A percentile compares a stretch with the other conserved stretches of the same genome.
Evolutionary conservation across 2,329 filamentous ascomycete genomes (phyloP).

Genomic region (Taxawa tesnikishii): DNA sequence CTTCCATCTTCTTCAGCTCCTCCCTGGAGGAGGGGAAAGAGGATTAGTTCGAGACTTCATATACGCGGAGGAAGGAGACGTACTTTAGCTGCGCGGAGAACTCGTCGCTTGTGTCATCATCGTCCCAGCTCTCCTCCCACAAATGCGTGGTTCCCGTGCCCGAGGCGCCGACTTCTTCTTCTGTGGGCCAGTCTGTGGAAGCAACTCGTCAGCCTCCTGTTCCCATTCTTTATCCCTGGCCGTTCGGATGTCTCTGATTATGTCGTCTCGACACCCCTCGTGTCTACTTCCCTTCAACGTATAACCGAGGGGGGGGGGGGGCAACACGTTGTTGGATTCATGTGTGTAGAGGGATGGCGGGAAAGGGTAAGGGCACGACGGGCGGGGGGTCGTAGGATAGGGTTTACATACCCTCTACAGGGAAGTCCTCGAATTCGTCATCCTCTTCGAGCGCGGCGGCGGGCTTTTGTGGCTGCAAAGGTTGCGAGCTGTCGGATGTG

Average conservation of each 20-base stretch:
- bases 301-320: no score
- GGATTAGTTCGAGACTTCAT: neutral
- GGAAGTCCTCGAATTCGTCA: conserved; percentile 98
- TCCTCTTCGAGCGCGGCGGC: conserved; percentile 76
- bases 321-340: no score
- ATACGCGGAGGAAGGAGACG: neutral
- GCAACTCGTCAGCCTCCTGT: no score
- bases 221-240: no score
- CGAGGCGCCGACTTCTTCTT: conserved; percentile 67
- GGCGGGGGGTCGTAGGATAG: no score
- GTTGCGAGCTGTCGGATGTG: conserved; percentile 28
- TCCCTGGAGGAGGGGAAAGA: conserved; percentile 42
- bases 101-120: conserved; percentile 93
- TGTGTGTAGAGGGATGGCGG: no score
- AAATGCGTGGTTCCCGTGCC: conserved; percentile 51
- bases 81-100: conserved; percentile 92
- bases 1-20: conserved; percentile 86
- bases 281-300: no score
- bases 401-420: conserved; percentile 73
- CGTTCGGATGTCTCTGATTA: no score
- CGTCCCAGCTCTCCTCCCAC: conserved; percentile 99
- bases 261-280: no score
- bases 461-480: conserved; percentile 48
- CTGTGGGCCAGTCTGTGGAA: conserved; percentile 85
- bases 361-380: no score